Base-by-base conservation (phyloP, 83 land plant species). In the Picea abies region DNA sequence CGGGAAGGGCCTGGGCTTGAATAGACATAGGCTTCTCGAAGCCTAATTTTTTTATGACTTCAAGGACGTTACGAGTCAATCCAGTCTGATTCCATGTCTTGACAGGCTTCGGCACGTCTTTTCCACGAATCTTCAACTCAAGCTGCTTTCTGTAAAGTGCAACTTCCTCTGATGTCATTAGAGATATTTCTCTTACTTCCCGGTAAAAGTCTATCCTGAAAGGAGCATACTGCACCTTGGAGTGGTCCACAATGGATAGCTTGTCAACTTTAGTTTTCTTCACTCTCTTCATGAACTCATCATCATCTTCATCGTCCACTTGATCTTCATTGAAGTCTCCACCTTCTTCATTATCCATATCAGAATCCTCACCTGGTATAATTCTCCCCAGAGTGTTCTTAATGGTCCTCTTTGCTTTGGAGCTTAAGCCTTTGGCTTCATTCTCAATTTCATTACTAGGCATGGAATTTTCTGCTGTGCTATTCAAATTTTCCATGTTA, bases 71-170 rank as follows among this genome's bases (percentile, higher is more conserved):
- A 67, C 85, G 90, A 49, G 90, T 89, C 78, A 97, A 86, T 5
- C 99, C 99, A 39, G 95, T 95, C 89, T 97, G 99, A 78, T 85
- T 90, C 99, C 99, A 97, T 23, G 94, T 94, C 86, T 91, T 97
- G 14, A 97, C 80, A 6, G 99, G 99, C 85, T 90, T 94, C 17
- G 99, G 99, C 20, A 94, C 95, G 88, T 97, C 99, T 82, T 95
- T 97, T 0, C 99, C 99, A 72, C 92, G 90, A 63, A 97, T 80
- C 87, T 95, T 97, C 87, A 97, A 79, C 39, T 37, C 3, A 37
- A 37, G 0, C 3, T 37, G 39, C 3, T 37, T 37, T 37, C 39
- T 37, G 0, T 37, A 37, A 37, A 37, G 39, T 37, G 39, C 39
- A 37, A 37, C 39, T 37, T 37, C 39, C 39, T 37, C 39, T 37